Percentiles rank a stretch among this genome's conserved stretches.
phyloP scores from a whole-genome alignment of 305 asterid genomes.

The Stenogyne calaminthoides region DNA sequence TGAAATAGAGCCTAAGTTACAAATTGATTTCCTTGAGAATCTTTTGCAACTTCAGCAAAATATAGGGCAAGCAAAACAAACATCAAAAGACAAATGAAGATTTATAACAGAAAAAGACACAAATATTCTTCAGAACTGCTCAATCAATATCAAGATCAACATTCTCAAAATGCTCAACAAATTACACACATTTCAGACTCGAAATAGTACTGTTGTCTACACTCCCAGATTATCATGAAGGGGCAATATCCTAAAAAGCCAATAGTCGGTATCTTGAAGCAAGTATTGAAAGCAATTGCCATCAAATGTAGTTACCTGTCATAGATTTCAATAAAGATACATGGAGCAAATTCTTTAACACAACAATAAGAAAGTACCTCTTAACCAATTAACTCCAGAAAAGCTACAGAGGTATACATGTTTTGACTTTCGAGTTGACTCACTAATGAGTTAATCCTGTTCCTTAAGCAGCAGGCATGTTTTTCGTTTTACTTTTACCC shows the following conservation, averaged over 20 bases:
- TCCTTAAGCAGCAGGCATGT: neutral
- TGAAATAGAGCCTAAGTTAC: neutral
- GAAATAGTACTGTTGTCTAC: neutral
- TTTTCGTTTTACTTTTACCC: neutral
- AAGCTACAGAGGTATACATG: neutral
- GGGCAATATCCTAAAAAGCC: neutral
- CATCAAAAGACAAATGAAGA: neutral
- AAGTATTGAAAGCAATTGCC: neutral
- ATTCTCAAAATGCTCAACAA: too few species aligned
- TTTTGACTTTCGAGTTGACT: neutral
- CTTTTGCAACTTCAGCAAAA: neutral
- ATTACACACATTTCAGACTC: neutral
- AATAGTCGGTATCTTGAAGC: too few species aligned
- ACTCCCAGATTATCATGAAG: neutral
- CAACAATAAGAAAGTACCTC: slow-evolving; percentile 1
- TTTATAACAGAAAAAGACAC: too few species aligned
- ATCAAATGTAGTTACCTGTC: neutral
- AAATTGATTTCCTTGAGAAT: neutral
- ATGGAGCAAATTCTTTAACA: neutral
- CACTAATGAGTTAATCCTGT: neutral
- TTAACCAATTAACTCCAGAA: neutral
- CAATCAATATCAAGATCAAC: neutral
- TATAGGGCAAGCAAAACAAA: neutral
- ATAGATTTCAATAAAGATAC: neutral
- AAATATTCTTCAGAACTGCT: too few species aligned